These are phyloP conservation scores for Fagopyrum homotropicum DNA, from an alignment of 148 eudicot species.

Conservation along the genomic window DNA sequence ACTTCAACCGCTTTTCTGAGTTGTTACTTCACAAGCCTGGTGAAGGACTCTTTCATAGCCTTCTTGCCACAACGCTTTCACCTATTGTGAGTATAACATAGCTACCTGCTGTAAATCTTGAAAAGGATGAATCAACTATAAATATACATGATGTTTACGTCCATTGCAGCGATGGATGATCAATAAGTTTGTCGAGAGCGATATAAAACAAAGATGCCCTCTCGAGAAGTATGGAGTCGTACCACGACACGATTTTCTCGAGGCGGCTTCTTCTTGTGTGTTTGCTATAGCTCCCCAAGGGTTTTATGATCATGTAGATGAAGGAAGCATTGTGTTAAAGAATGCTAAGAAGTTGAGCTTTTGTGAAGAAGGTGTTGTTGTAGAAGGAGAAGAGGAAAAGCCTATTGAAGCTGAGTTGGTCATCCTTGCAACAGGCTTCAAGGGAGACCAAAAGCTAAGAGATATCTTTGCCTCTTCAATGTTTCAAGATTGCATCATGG, in stretches of 20 bases:
- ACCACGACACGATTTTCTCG: not conserved
- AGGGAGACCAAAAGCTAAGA: constrained; percentile 40
- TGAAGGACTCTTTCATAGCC: constrained; percentile 35
- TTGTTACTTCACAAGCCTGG: constrained; percentile 66
- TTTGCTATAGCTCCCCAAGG: constrained; percentile 3
- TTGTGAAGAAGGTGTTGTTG: constrained; percentile 29
- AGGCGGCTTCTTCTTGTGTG: constrained; percentile 4
- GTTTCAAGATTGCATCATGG: constrained; percentile 27
- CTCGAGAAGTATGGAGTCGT: constrained; percentile 5
- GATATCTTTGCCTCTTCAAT: constrained; percentile 32
- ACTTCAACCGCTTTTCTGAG: constrained; percentile 56
- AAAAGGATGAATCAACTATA: not conserved
- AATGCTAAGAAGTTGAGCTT: not conserved
- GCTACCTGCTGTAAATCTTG: not conserved
- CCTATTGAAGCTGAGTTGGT: constrained; percentile 40
- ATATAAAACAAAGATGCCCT: not conserved
- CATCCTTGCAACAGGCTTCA: constrained; percentile 61
- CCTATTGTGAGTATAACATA: constrained; percentile 40
- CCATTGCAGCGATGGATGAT: not conserved
- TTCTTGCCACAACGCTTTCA: constrained; percentile 47
- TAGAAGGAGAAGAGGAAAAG: constrained; percentile 19
- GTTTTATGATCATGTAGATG: not conserved
- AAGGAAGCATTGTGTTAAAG: constrained; percentile 1
- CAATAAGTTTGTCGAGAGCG: constrained; percentile 7
- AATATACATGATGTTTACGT: not conserved